Evolutionary conservation across 1,284 basidiomycete species (phyloP), one percentile per base, ranked within the genome.

Genomic region (Omphalotus olearius): DNA sequence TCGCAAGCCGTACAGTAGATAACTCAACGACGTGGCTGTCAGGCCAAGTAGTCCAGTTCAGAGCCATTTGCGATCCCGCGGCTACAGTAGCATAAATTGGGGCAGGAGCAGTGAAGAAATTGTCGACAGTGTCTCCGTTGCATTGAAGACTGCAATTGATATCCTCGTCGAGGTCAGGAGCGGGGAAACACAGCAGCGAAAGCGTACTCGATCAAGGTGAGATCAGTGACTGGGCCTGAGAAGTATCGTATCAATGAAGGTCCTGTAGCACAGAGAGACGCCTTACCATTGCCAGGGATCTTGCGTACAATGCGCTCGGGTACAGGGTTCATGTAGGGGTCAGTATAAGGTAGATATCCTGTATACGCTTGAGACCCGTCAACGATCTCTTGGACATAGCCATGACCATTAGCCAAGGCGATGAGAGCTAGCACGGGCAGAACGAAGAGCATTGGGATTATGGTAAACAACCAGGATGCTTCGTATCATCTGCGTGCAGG

Each of bases 1-100:
- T 4, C 4, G 2, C 30, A 23, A 23, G 23, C 7, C 9, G 30
- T 9, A 33, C 30, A 13, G 4, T 33, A 9, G 7, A 9, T 13
- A 9, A 14, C 50, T 57, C 39, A 49, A 65, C 69, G 40, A 64
- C 61, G 55, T 73, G 75, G 51, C 68, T 71, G 41, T 69, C 68
- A 0, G 74, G 75, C 76, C 77, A 79, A 3, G 70, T 66, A 0
- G 76, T 78, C 76, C 76, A 78, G 60, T 76, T 74, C 20, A 78
- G 59, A 14, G 66, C 60, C 23, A 78, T 61, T 26, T 66, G 56
- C 7, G 69, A 66, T 1, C 76, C 77, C 11, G 77, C 73, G 4
- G 72, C 67, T 26, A 75, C 66, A 1, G 72, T 73, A 2, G 69
- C 77, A 51, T 63, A 65, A 30, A 77, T 61, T 4, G 73, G 65